Conservation (phyloP, 352 stramenopile genomes). For the Globisporangium mamillatum region DNA sequence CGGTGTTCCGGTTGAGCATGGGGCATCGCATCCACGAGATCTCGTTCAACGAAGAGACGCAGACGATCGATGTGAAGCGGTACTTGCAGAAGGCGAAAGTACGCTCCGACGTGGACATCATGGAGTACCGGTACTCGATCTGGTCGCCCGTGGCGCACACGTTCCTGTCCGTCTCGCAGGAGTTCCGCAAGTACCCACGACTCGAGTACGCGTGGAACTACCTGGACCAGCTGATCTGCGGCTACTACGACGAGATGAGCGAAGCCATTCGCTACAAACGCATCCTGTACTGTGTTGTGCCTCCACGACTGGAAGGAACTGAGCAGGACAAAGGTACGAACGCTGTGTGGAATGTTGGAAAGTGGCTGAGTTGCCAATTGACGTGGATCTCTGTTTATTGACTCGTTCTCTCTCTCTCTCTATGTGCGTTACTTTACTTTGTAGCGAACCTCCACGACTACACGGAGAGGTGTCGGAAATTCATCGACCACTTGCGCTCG, state of each 20-base stretch:
- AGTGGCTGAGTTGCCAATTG: neutral
- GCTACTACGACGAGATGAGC: constrained; percentile 86
- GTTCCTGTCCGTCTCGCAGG: constrained; percentile 65
- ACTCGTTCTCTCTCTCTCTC: constrained; percentile 8
- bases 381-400: neutral
- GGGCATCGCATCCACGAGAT: constrained; percentile 87
- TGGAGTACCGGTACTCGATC: constrained; percentile 82
- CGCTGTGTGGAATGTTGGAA: neutral
- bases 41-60: constrained; percentile 81
- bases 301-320: constrained; percentile 36
- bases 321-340: constrained; percentile 25
- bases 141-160: constrained; percentile 65
- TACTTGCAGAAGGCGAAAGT: constrained; percentile 67
- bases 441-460: constrained; percentile 55
- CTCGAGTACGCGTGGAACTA: constrained; percentile 87
- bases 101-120: constrained; percentile 67
- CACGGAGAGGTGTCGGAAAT: constrained; percentile 63
- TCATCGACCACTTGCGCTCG: constrained; percentile 60
- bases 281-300: constrained; percentile 70
- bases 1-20: constrained; percentile 77
- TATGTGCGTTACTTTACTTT: neutral
- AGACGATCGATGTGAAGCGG: constrained; percentile 85
- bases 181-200: constrained; percentile 82
- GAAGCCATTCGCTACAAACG: constrained; percentile 82
- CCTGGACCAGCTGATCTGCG: constrained; percentile 81